Evolutionary conservation across 2,329 filamentous ascomycete species (phyloP), one percentile per base, ranked within the genome.

Genomic region (Pleurostoma richardsiae): DNA sequence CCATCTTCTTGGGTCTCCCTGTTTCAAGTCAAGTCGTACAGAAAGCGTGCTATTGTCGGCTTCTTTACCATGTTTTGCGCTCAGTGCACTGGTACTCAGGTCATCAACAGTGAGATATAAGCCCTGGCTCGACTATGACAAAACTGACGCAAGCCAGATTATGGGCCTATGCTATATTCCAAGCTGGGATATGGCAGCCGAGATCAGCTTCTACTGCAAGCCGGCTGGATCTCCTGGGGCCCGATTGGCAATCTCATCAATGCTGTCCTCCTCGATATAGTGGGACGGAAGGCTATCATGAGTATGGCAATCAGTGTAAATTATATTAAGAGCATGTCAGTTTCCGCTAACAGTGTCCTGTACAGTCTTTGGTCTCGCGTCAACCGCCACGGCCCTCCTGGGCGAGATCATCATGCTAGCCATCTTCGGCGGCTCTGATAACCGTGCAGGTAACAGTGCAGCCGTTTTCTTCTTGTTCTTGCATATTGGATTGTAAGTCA

Each of bases 391-490:
- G 10, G 31, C 43, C 19, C 27, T 45, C 5, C 11, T 45, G 4
- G 43, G 43, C 5, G 43, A 40, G 7, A 26, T 30, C 28, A 29
- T 45, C 33, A 36, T n/a, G 8, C 8, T 36, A 36, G 8, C 33
- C 33, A 36, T 36, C 33, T 36, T 36, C n/a, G 8, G n/a, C 8
- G 8, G 8, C n/a, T 8, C 33, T n/a, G n/a, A n/a, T n/a, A 8
- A 36, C 33, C 8, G n/a, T 8, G 8, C 33, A 8, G 33, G 8
- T 42, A 28, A 28, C 7, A n/a, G n/a, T 5, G 28, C 26, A 49
- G 47, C 40, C 29, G 50, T 52, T 3, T 52, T 49, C 30, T 45
- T 52, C 41, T 50, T 49, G 44, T 52, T 50, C 27, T 47, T 36
- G 8, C 33, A 36, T 36, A n/a, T 36, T 2, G 33, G 33, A 8